phyloP scores from a whole-genome alignment of 371 early-diverging fungal genomes.

The Mortierella sp. region DNA sequence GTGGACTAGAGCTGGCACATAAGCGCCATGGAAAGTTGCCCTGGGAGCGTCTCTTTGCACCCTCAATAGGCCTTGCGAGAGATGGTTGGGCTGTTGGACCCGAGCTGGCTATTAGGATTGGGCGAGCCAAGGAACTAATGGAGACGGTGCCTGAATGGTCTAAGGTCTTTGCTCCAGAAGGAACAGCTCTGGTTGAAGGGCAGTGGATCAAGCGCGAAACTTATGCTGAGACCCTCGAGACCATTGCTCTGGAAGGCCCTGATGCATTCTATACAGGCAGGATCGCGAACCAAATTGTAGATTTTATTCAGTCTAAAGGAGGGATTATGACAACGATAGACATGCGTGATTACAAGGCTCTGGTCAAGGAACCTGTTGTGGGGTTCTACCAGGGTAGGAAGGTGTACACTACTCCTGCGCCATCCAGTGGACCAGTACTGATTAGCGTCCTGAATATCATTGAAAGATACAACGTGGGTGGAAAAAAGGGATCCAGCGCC shows the following conservation, averaged over 20 bases:
- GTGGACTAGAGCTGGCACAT: slow-evolving; percentile 89
- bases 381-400: slow-evolving; percentile 84
- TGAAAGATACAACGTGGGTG: slow-evolving; percentile 81
- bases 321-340: slow-evolving; percentile 91
- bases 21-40: slow-evolving; percentile 79
- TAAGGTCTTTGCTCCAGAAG: slow-evolving; percentile 76
- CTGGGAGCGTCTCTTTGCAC: slow-evolving; percentile 89
- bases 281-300: slow-evolving; percentile 83
- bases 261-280: slow-evolving; percentile 89
- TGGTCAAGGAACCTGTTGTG: slow-evolving; percentile 68
- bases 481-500: slow-evolving; percentile 55
- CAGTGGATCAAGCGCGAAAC: slow-evolving; percentile 78
- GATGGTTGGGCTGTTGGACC: slow-evolving; percentile 81
- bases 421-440: slow-evolving; percentile 87
- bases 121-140: slow-evolving; percentile 53
- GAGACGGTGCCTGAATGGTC: slow-evolving; percentile 55
- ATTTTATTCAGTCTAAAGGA: slow-evolving; percentile 71
- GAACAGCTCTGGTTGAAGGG: slow-evolving; percentile 69
- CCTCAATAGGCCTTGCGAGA: slow-evolving; percentile 81
- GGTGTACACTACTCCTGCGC: slow-evolving; percentile 69
- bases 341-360: slow-evolving; percentile 74
- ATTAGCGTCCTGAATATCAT: slow-evolving; percentile 89
- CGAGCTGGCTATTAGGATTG: slow-evolving; percentile 67
- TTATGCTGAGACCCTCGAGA: slow-evolving; percentile 85
- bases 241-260: slow-evolving; percentile 84